phyloP scores from a whole-genome alignment of 208 protist species.

The Acanthamoeba sp. region DNA sequence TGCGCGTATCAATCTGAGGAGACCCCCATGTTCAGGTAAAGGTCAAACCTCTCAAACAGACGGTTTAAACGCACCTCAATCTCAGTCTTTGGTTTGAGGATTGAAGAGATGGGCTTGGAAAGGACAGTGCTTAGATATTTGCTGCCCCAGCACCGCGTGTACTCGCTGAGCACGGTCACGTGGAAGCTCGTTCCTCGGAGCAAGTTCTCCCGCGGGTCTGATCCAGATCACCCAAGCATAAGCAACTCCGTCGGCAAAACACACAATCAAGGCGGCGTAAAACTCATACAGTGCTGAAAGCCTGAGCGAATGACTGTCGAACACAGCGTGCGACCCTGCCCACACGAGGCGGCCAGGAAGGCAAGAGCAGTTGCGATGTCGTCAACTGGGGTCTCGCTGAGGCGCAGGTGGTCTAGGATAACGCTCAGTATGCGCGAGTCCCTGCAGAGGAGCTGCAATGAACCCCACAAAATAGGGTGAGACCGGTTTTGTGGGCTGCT shows the following conservation, averaged over 20 bases:
- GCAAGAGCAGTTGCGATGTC: conserved; percentile 20
- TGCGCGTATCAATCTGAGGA: not conserved
- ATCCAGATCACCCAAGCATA: not conserved
- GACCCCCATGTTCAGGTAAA: not conserved
- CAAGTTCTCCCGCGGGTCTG: not conserved
- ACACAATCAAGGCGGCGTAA: too few species aligned
- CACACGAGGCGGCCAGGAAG: not conserved
- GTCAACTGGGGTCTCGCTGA: not conserved
- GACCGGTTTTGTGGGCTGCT: too few species aligned
- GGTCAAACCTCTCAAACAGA: not conserved
- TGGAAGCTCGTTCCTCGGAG: conserved; percentile 4
- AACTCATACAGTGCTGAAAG: not conserved
- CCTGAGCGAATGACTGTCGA: not conserved
- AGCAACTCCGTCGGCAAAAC: not conserved
- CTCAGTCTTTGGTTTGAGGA: conserved; percentile 5
- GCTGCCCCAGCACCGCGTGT: conserved; percentile 13
- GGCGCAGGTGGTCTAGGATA: not conserved
- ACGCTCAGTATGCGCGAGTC: not conserved
- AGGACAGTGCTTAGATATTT: not conserved
- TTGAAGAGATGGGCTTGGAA: not conserved
- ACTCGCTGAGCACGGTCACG: conserved; percentile 38
- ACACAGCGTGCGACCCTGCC: not conserved
- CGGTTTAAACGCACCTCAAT: not conserved
- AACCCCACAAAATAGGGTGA: not conserved
- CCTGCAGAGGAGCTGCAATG: not conserved